Evolutionary conservation across 2,329 filamentous ascomycete genomes (phyloP).

Genomic region (Thelonectria blattea): DNA sequence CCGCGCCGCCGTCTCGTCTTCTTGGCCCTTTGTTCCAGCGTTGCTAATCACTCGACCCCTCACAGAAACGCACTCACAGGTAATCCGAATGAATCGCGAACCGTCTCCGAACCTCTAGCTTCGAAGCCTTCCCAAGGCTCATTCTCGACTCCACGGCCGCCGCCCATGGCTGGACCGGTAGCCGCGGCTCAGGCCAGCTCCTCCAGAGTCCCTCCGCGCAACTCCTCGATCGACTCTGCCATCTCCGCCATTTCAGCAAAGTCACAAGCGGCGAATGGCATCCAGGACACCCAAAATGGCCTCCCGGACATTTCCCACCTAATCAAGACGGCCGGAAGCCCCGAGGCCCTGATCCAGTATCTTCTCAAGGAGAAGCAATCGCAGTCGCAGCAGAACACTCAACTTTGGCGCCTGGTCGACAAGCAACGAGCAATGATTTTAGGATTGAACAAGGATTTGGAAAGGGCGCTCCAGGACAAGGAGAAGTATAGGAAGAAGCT

Average conservation of each 20-base stretch:
- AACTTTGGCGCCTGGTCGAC: conserved; percentile 94
- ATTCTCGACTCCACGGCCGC: conserved; percentile 45
- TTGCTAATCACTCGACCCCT: conserved; percentile 19
- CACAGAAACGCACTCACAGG: conserved; percentile 36
- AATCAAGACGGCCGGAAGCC: conserved; percentile 83
- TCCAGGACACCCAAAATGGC: conserved; percentile 63
- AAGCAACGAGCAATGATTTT: conserved; percentile 95
- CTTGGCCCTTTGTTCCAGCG: background rate
- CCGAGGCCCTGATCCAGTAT: conserved; percentile 87
- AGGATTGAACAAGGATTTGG: conserved; percentile 92
- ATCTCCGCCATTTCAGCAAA: conserved; percentile 76
- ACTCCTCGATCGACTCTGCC: conserved; percentile 91
- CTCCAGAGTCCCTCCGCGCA: conserved; percentile 63
- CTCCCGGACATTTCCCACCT: conserved; percentile 79
- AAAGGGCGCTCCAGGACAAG: conserved; percentile 90
- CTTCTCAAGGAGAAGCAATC: conserved; percentile 91
- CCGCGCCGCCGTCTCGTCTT: conserved; percentile 2
- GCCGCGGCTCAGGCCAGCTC: conserved; percentile 49
- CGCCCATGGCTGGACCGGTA: conserved; percentile 56
- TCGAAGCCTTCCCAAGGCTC: conserved; percentile 52
- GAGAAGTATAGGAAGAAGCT: conserved; percentile 90
- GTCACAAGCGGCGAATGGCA: conserved; percentile 59
- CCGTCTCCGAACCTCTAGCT: conserved; percentile 51
- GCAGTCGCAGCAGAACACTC: conserved; percentile 85
- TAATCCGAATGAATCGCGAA: conserved; percentile 57